Conservation (phyloP, 495 filamentous ascomycete species). For the Hyaloscypha finlandica region DNA sequence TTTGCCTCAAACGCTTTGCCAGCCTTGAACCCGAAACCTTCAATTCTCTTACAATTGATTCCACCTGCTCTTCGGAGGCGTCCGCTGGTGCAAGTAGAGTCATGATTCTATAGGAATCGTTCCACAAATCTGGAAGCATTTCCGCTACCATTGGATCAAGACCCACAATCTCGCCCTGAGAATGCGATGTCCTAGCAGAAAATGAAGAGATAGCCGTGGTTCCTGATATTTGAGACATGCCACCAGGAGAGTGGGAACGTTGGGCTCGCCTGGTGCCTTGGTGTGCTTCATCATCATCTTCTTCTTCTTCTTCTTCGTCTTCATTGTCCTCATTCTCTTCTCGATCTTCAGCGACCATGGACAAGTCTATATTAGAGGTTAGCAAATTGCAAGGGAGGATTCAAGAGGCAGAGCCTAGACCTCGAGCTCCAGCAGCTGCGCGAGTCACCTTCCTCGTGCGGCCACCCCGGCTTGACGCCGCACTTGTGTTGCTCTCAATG, state of each 20-base stretch:
- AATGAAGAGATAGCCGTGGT: conserved; percentile 41
- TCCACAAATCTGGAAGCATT: conserved; percentile 36
- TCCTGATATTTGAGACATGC: conserved; percentile 42
- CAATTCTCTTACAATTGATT: conserved; percentile 31
- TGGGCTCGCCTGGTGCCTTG: conserved; percentile 4
- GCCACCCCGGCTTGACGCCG: conserved; percentile 15
- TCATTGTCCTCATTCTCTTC: conserved; percentile 10
- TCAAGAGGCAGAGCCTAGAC: conserved; percentile 8
- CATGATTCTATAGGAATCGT: conserved; percentile 34
- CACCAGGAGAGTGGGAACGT: conserved; percentile 35
- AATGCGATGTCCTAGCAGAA: conserved; percentile 32
- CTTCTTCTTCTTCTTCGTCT: conserved; percentile 11
- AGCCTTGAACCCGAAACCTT: conserved; percentile 35
- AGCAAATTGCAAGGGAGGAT: conserved; percentile 6
- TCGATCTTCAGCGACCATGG: conserved; percentile 37
- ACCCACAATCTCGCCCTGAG: conserved; percentile 35
- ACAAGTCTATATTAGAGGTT: conserved; percentile 35
- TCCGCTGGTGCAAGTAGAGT: conserved; percentile 35
- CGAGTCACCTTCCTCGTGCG: conserved; percentile 15
- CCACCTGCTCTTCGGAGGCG: conserved; percentile 28
- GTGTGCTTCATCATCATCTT: conserved; percentile 8
- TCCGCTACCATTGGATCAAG: conserved; percentile 37
- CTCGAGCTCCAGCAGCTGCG: conserved; percentile 5
- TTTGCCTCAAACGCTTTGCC: conserved; percentile 31
- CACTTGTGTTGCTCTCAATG: conserved; percentile 20